These are phyloP conservation scores for Pezicula carpinea DNA, from an alignment of 2,329 filamentous ascomycete species.

Conservation along the genomic window DNA sequence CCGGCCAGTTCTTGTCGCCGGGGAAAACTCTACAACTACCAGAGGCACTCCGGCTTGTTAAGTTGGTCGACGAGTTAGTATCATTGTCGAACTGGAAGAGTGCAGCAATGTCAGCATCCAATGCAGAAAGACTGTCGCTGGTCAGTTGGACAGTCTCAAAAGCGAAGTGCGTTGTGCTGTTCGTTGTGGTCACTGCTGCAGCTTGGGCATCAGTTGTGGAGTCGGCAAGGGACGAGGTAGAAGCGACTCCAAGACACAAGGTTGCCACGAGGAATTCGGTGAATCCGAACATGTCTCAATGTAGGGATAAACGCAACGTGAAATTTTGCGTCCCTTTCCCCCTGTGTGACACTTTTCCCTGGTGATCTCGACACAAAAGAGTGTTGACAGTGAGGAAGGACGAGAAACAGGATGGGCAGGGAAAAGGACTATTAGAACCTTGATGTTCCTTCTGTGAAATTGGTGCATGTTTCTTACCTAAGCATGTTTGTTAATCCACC, in stretches of 20 bases:
- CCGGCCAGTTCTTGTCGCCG: slow-evolving; percentile 39
- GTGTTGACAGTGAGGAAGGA: too few species aligned
- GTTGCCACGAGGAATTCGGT: background rate
- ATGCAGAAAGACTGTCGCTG: slow-evolving; percentile 1
- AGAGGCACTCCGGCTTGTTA: slow-evolving; percentile 1
- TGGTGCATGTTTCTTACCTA: too few species aligned
- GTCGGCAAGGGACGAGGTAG: background rate
- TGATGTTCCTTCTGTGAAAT: too few species aligned
- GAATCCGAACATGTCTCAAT: background rate
- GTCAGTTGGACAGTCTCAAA: slow-evolving; percentile 5
- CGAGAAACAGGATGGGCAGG: too few species aligned
- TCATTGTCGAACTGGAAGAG: slow-evolving; percentile 6
- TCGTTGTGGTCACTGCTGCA: background rate
- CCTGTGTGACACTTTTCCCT: too few species aligned
- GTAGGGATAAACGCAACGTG: background rate
- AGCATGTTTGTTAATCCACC: too few species aligned
- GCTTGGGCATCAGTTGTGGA: background rate
- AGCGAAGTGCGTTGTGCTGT: background rate
- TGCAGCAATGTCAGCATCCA: background rate
- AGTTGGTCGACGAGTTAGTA: background rate
- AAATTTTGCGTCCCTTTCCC: background rate
- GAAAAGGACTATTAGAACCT: too few species aligned
- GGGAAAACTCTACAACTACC: slow-evolving; percentile 16
- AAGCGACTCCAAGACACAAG: background rate
- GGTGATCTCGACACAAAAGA: too few species aligned